Conservation (phyloP, 2,329 filamentous ascomycete genomes). For the Sphaerulina musiva region DNA sequence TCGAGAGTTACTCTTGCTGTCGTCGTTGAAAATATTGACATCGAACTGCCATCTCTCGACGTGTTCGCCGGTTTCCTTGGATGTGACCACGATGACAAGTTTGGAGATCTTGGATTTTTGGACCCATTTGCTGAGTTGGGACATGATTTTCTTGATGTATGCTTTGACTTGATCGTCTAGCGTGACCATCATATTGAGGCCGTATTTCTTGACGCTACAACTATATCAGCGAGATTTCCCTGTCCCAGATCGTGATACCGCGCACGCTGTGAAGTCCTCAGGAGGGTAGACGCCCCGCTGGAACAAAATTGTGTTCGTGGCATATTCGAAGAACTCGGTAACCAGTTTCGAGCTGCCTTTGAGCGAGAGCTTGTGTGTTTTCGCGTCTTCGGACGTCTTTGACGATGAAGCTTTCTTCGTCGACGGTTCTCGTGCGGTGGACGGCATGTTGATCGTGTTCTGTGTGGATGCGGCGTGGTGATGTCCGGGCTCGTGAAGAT, state of each 20-base stretch:
- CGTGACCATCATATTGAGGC: constrained; percentile 95
- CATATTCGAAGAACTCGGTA: constrained; percentile 98
- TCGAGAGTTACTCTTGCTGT: constrained; percentile 40
- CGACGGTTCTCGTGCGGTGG: constrained; percentile 14
- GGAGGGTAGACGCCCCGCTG: constrained; percentile 79
- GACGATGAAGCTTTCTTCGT: constrained; percentile 16
- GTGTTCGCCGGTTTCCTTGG: constrained; percentile 93
- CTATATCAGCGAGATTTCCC: constrained; percentile 1
- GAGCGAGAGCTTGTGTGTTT: constrained; percentile 88
- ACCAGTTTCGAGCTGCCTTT: constrained; percentile 53
- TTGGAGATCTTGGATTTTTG: constrained; percentile 93
- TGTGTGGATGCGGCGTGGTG: not conserved
- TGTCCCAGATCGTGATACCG: constrained; percentile 9
- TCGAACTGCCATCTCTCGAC: constrained; percentile 98
- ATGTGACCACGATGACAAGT: constrained; percentile 91
- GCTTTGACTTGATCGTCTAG: constrained; percentile 97
- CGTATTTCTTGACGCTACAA: constrained; percentile 88
- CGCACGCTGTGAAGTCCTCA: constrained; percentile 89
- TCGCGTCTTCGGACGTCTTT: constrained; percentile 58
- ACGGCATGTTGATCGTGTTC: constrained; percentile 13
- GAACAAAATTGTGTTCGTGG: constrained; percentile 95
- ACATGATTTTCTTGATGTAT: constrained; percentile 99
- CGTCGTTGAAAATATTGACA: constrained; percentile 33
- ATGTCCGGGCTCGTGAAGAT: not conserved
- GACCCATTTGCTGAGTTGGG: constrained; percentile 97